Evolutionary conservation across 768 basidiomycete species (phyloP).

Genomic region (Mycena vitilis): DNA sequence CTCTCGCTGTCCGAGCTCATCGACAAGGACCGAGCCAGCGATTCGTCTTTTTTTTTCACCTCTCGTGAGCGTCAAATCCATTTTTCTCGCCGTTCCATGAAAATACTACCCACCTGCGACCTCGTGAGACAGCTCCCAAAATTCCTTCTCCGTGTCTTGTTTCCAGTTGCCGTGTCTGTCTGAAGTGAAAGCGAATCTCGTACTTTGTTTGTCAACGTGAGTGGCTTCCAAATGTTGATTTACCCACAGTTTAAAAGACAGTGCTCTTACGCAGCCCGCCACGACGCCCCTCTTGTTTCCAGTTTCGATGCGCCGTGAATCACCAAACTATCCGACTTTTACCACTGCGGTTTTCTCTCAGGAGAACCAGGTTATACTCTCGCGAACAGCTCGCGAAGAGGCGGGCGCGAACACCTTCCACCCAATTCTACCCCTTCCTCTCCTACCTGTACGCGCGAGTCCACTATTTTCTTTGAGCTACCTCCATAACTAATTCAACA

Average conservation of each 20-base stretch:
- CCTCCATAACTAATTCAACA: background rate
- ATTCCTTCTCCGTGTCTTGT: background rate
- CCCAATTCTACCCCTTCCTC: background rate
- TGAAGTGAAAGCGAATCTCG: background rate
- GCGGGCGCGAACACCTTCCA: background rate
- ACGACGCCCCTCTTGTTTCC: background rate
- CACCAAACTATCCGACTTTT: constrained; percentile 8
- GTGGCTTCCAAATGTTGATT: constrained; percentile 7
- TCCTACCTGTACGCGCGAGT: background rate
- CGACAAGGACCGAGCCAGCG: no score
- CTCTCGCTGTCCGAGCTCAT: no score
- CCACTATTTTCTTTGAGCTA: background rate
- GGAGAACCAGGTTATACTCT: background rate
- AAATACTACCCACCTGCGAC: no score
- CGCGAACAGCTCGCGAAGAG: background rate
- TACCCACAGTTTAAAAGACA: constrained; percentile 28
- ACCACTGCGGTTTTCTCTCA: background rate
- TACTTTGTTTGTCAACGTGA: constrained; percentile 5
- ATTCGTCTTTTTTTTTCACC: no score
- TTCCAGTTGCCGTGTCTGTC: background rate
- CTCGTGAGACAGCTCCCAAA: no score
- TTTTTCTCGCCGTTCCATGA: no score
- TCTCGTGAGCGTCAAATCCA: no score
- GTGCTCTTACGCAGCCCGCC: background rate
- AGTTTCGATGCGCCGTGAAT: background rate